Evolutionary conservation across 768 basidiomycete species (phyloP), one percentile per base, ranked within the genome.

Genomic region (Tulasnella sp.): DNA sequence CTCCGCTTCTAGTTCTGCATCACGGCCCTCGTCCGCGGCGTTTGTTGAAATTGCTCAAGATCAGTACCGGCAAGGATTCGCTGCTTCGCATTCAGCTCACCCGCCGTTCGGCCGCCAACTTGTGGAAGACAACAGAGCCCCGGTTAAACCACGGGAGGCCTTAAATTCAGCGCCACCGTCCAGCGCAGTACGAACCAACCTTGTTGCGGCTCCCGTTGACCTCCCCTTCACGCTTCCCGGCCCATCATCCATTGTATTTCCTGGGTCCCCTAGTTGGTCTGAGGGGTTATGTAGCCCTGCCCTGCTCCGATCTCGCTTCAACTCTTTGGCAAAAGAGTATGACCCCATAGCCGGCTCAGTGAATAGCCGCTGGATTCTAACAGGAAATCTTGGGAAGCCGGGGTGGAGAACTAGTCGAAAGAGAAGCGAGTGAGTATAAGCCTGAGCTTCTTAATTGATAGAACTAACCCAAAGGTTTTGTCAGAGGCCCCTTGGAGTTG

Each of bases 331-430:
- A 11, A 81, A 80, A 12, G 95, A 96, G 81, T 90, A 92, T 69
- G 94, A 96, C 72, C 87, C 87, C 6, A 86, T 90, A 6, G 16
- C 94, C 6, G 94, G 94, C 14, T 95, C 95, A 85, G 92, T 92
- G 11, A 94, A 93, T 81, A 96, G 95, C 84, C 89, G 93, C 75
- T 95, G 31, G 83, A 83, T 74, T 93, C 94, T 81, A 88, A 85
- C 79, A 85, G 85, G 74, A 8, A 79, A 80, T 60, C 54, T 87
- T 44, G 88, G 88, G 3, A 94, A 96, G 83, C 88, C 92, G 44
- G 94, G 93, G 7, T 97, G 96, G 96, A 89, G 96, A 75, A 94
- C 92, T 14, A 88, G 96, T 83, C 89, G 94, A 75, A 95, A 97
- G 86, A 96, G 95, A 83, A 96, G 94, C 41, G 94, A 94, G 95